A percentile compares a stretch with the other conserved stretches of the same genome.
phyloP scores from a whole-genome alignment of 805 yeast genomes.

The Peterozyma toletana region DNA sequence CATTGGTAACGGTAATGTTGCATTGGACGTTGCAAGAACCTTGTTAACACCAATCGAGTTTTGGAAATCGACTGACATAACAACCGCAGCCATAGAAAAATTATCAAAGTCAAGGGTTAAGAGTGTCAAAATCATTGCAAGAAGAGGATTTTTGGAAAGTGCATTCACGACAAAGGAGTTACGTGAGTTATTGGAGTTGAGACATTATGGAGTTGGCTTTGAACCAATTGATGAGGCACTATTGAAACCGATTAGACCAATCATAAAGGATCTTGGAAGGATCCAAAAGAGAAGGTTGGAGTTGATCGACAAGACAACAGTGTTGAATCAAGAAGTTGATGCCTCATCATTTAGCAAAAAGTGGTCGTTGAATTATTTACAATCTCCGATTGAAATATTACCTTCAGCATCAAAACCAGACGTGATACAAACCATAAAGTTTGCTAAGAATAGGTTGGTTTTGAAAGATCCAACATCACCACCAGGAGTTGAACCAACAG shows the following conservation, averaged over 20 bases:
- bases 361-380: constrained; percentile 70
- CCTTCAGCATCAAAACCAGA: constrained; percentile 23
- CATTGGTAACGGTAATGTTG: constrained; percentile 97
- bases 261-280: constrained; percentile 33
- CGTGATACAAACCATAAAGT: constrained; percentile 37
- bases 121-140: constrained; percentile 67
- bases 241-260: constrained; percentile 20
- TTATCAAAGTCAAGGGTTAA: constrained; percentile 48
- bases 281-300: constrained; percentile 58
- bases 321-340: constrained; percentile 5
- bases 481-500: constrained; percentile 28
- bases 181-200: constrained; percentile 69
- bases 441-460: constrained; percentile 38
- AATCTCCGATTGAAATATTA: constrained; percentile 53
- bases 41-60: constrained; percentile 51
- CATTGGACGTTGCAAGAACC: constrained; percentile 82
- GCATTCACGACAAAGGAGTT: constrained; percentile 92
- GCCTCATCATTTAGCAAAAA: constrained; percentile 14
- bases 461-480: constrained; percentile 29
- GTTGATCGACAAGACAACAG: constrained; percentile 47
- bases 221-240: constrained; percentile 36
- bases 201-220: constrained; percentile 37
- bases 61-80: constrained; percentile 70
- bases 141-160: constrained; percentile 79
- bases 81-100: constrained; percentile 47